Conservation (phyloP, 73 alveolate species). For the Diophrys appendiculata region DNA sequence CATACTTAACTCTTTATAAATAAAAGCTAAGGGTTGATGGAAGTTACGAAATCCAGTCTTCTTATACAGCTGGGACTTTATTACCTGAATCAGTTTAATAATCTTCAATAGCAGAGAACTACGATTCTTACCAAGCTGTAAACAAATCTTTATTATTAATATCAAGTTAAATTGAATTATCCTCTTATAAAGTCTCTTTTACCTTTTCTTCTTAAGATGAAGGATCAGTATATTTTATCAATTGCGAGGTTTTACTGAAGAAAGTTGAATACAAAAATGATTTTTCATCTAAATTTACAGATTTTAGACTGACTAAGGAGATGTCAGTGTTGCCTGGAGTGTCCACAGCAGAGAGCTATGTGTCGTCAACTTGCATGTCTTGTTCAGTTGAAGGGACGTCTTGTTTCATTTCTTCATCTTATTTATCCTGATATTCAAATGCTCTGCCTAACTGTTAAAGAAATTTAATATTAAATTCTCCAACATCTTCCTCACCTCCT, state of each 20-base stretch:
- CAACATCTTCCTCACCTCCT: slow-evolving; percentile 83
- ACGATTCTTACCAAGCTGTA: slow-evolving; percentile 7
- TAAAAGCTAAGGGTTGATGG: neutral
- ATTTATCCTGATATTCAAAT: slow-evolving; percentile 16
- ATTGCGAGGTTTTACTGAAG: neutral
- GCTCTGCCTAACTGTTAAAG: slow-evolving; percentile 72
- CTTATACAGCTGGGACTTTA: slow-evolving; percentile 1
- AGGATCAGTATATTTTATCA: neutral
- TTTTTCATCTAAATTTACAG: slow-evolving; percentile 11
- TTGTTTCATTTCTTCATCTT: neutral
- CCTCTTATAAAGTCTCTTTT: neutral
- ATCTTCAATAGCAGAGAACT: slow-evolving; percentile 2
- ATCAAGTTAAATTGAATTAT: neutral
- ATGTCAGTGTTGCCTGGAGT: neutral
- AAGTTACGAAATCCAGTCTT: slow-evolving; percentile 4
- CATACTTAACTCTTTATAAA: slow-evolving; percentile 20
- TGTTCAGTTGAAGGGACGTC: neutral
- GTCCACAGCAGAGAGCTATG: neutral
- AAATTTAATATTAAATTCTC: slow-evolving; percentile 78
- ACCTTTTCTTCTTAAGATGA: neutral
- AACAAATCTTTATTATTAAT: neutral
- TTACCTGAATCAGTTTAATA: neutral
- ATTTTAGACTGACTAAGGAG: neutral
- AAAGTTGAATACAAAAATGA: neutral
- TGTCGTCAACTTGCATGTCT: neutral